Conservation (phyloP, 352 stramenopile species). For the Globisporangium radiosum region DNA sequence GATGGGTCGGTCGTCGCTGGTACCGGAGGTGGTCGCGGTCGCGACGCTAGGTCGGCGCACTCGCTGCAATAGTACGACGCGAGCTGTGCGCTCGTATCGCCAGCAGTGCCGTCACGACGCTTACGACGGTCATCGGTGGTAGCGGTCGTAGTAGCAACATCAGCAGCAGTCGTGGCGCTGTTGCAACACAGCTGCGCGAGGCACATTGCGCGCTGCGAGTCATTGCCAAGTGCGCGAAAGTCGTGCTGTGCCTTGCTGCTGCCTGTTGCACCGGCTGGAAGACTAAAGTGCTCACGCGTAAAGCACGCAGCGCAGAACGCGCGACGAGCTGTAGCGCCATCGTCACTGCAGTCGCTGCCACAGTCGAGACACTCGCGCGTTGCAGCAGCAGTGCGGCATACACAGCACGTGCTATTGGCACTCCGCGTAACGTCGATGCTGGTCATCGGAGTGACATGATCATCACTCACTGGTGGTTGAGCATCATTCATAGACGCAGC, state of each 20-base stretch:
- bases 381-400: slow-evolving; percentile 23
- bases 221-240: slow-evolving; percentile 35
- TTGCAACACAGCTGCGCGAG: slow-evolving; percentile 17
- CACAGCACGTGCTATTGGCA: slow-evolving; percentile 27
- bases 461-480: too few species aligned
- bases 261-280: not conserved
- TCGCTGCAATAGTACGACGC: slow-evolving; percentile 34
- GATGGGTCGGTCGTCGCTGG: not conserved
- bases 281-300: slow-evolving; percentile 30
- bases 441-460: too few species aligned
- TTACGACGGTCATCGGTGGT: slow-evolving; percentile 5
- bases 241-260: slow-evolving; percentile 35
- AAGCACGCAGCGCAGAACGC: slow-evolving; percentile 53
- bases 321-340: not conserved
- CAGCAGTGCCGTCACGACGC: slow-evolving; percentile 13
- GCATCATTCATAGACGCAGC: not conserved
- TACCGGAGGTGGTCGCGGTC: not conserved
- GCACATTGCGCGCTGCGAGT: slow-evolving; percentile 22
- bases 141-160: not conserved
- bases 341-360: not conserved
- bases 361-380: slow-evolving; percentile 63
- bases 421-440: too few species aligned
- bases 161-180: too few species aligned
- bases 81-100: not conserved
- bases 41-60: slow-evolving; percentile 6